Base-by-base conservation (phyloP, 2,329 filamentous ascomycete genomes). In the Cladophialophora bantiana region DNA sequence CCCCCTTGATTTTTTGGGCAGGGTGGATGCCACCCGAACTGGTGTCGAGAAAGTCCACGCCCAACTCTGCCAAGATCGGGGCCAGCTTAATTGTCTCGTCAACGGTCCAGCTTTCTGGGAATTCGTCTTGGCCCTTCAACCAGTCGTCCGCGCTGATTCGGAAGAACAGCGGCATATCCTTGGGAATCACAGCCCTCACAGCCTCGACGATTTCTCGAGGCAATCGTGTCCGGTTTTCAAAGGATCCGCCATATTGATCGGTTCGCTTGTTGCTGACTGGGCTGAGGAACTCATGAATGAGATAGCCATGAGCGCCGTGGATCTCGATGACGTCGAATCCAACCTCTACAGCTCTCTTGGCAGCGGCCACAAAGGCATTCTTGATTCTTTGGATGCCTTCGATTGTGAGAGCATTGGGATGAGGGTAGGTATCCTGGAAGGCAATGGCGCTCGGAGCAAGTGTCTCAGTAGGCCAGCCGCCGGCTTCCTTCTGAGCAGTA, bases 41-140 rank as follows among this genome's bases (percentile, higher is more conserved):
- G 65, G 96, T 87, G 76, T 97, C 94, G 35, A 97, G 83, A 15
- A 96, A 81, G 76, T 97, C 94, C 52, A 97, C 85, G 35, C 94
- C 94, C 12, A 84, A 82, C 0, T 85, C 86, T 0, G 91, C 90
- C 0, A 97, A 85, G 9, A 90, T 81, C 75, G 82, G 76, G 0
- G 91, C 89, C 1, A 95, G 84, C 57, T 82, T 81, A 35, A 87
- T 82, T 0, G 87, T 88, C 62, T 94, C 84, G 15, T 88, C 84
- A 2, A 87, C 71, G 0, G 84, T 90, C 91, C 92, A 95, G 73
- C 85, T 87, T 70, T 88, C 85, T 82, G 83, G 7, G 82, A 81
- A 0, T 82, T 82, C 57, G 85, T 83, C 65, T 85, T 81, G 66
- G 18, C 62, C 69, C 32, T 93, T 89, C 0, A 94, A 83, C 89